Base-by-base conservation (phyloP, 208 protist genomes). In the Wallacemonas collosoma region DNA sequence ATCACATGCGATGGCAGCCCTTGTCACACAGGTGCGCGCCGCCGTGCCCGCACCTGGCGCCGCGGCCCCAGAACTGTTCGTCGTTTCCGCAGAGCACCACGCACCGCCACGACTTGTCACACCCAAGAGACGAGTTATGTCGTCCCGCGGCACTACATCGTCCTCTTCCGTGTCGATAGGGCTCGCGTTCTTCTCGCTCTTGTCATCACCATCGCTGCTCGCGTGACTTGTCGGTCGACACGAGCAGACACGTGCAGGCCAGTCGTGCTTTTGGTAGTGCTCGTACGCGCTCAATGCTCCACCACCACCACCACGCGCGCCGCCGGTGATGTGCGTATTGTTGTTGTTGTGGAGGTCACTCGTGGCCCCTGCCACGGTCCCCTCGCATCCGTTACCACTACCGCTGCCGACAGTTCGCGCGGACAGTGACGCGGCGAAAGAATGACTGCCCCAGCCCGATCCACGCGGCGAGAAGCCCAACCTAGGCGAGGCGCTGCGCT, bases 281-380 rank as follows among this genome's bases (percentile, higher is more conserved):
- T n/a, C 17, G 43, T 65, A 65, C 60, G 60, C 60, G 43, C 60
- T 65, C 40, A 65, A 17, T 41, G 60, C 38, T n/a, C 38, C 0
- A 48, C 26, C 69, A 17, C 17, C 57, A 63, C 57, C 36, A 38
- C 39, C 57, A 44, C 36, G 36, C 9, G 8, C 57, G 44, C 57
- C 57, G 44, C n/a, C 57, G 17, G 44, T 5, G 15, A 17, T 17
- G 14, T 57, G 9, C 17, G 53, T 17, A 36, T 26, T 26, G 26
- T 26, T 26, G 26, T 26, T 26, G 26, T 26, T 26, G 26, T 26
- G 0, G 26, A 0, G 26, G 26, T 26, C 26, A 26, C 26, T 26
- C 26, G 26, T 26, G 26, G 26, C 26, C 55, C 55, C 14, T 60
- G 55, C 1, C 17, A 35, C 55, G 57, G 11, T 26, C 26, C 26